Conservation (phyloP, 495 filamentous ascomycete species). For the Evernia prunastri region DNA sequence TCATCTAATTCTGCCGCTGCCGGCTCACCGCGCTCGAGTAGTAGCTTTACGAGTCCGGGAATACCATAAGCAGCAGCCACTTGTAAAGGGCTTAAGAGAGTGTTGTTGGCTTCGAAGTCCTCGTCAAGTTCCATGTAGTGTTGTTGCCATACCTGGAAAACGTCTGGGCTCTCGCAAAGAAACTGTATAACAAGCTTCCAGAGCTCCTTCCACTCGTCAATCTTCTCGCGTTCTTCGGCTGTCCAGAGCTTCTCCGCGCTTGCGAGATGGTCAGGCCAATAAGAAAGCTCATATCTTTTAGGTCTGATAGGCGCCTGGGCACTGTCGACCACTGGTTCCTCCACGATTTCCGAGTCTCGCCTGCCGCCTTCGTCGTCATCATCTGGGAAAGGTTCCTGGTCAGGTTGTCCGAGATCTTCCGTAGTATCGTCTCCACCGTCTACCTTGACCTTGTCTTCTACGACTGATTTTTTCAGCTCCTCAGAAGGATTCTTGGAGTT, state of each 20-base stretch:
- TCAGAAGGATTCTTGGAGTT: neutral
- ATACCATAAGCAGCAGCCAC: conserved; percentile 1
- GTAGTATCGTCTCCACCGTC: neutral
- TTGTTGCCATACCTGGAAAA: conserved; percentile 1
- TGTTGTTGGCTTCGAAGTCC: neutral
- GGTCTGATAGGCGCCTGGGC: neutral
- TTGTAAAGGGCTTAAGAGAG: conserved; percentile 1
- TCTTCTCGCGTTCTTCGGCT: conserved; percentile 2
- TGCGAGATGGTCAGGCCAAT: neutral
- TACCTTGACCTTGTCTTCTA: neutral
- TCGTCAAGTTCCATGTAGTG: conserved; percentile 4
- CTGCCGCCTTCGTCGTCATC: neutral
- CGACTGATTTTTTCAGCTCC: neutral
- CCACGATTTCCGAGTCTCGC: neutral
- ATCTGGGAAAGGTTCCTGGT: neutral
- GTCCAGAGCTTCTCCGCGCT: neutral
- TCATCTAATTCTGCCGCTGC: neutral
- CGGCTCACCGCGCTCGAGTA: conserved; percentile 4
- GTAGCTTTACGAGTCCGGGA: neutral
- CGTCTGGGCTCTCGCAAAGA: neutral
- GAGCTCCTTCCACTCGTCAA: neutral
- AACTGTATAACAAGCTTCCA: neutral
- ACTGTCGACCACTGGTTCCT: neutral
- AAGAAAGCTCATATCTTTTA: conserved; percentile 1
- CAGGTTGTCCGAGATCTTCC: neutral